A percentile compares a stretch with the other conserved stretches of the same genome.
Evolutionary conservation across 495 filamentous ascomycete genomes (phyloP).

Genomic region (Tuber microsphaerosporum): DNA sequence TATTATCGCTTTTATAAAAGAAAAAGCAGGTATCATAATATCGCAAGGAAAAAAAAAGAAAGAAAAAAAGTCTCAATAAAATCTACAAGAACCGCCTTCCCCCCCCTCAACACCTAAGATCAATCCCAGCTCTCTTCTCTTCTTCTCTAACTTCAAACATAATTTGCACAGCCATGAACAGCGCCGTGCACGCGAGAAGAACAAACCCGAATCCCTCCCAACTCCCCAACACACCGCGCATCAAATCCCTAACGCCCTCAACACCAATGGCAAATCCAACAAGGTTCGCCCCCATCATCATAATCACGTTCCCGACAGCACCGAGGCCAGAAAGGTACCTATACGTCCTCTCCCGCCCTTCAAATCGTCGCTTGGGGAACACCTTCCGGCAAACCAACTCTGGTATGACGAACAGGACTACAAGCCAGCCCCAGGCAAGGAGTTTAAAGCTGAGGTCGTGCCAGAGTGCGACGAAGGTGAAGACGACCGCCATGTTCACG

Average conservation of each 20-base stretch:
- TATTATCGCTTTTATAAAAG: background rate
- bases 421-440: slow-evolving; percentile 92
- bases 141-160: slow-evolving; percentile 93
- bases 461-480: slow-evolving; percentile 97
- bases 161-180: slow-evolving; percentile 83
- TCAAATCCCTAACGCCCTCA: slow-evolving; percentile 72
- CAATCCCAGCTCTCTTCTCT: slow-evolving; percentile 73
- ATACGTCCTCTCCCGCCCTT: slow-evolving; percentile 59
- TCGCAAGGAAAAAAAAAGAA: background rate
- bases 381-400: slow-evolving; percentile 64
- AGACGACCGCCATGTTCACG: slow-evolving; percentile 73
- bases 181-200: slow-evolving; percentile 55
- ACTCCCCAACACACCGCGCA: slow-evolving; percentile 51
- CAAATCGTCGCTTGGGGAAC: slow-evolving; percentile 67
- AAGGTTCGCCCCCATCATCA: slow-evolving; percentile 94
- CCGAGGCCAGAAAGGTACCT: slow-evolving; percentile 77
- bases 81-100: background rate
- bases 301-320: slow-evolving; percentile 74
- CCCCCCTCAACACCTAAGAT: slow-evolving; percentile 65
- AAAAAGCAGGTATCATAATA: background rate
- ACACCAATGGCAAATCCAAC: slow-evolving; percentile 90
- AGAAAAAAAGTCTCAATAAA: background rate
- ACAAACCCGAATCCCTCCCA: slow-evolving; percentile 63
- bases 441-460: slow-evolving; percentile 93
- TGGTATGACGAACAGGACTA: slow-evolving; percentile 86